Evolutionary conservation across 306 rosid species (phyloP).

Genomic region (Mucuna pruriens): DNA sequence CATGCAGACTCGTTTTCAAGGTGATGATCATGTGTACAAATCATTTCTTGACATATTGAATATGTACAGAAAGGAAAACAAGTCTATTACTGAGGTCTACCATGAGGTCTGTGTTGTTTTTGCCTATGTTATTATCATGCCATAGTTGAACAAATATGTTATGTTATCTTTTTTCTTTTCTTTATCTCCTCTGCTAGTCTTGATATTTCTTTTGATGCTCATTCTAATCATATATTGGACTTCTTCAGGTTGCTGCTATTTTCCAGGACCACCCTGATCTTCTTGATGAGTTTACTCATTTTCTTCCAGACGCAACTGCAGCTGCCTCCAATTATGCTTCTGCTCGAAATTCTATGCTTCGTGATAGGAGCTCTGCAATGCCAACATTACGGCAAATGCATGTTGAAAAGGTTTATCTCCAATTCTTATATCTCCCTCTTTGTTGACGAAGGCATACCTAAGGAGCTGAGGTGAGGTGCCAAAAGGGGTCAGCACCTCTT

Average conservation of each 20-base stretch:
- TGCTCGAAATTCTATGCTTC: conserved; percentile 68
- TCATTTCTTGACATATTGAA: conserved; percentile 94
- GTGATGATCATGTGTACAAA: conserved; percentile 91
- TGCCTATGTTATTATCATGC: conserved; percentile 25
- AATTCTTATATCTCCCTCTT: conserved; percentile 11
- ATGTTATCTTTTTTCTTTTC: conserved; percentile 3
- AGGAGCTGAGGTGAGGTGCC: conserved; percentile 25
- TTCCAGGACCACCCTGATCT: conserved; percentile 86
- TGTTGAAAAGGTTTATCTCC: conserved; percentile 73
- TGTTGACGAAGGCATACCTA: neutral
- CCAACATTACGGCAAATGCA: conserved; percentile 69
- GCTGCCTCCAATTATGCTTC: conserved; percentile 66
- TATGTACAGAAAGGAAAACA: conserved; percentile 95
- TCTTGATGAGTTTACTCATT: conserved; percentile 85
- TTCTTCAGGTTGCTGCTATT: conserved; percentile 83
- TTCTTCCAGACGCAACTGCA: conserved; percentile 82
- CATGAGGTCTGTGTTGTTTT: conserved; percentile 72
- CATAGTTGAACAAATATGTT: conserved; percentile 8
- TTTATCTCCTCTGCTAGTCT: neutral
- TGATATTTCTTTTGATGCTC: conserved; percentile 17
- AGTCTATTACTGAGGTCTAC: conserved; percentile 79
- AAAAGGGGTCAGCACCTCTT: conserved; percentile 20
- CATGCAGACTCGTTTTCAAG: conserved; percentile 90
- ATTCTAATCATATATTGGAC: conserved; percentile 35
- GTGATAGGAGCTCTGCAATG: conserved; percentile 86